Base-by-base conservation (phyloP, 768 basidiomycete genomes). In the Crucibulum laeve region DNA sequence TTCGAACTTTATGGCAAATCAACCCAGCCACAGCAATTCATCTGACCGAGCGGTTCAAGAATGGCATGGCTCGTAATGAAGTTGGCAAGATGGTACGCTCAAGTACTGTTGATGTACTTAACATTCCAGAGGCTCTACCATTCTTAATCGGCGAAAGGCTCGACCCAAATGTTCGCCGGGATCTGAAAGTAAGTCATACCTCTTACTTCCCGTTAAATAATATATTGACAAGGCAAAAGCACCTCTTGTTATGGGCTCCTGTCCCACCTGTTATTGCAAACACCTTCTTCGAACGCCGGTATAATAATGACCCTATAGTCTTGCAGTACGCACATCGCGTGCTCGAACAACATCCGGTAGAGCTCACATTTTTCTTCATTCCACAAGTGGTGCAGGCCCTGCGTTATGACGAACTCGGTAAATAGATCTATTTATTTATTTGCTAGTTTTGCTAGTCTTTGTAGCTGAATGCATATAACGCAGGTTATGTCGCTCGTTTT, bases 371-470 rank as follows among this genome's bases (percentile, higher is more conserved):
- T 76, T 99, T 98, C 71, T 99, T 95, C 58, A 93, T 99, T 24
- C 96, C 96, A 1, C 96, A 99, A 73, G 84, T 98, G 15, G 96
- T 98, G 1, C 96, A 99, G 58, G 93, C 93, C 3, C 73, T 99
- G 13, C 87, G 96, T 7, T 80, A 87, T 41, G 96, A 99, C 55
- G 80, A 84, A 10, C 72, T 91, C 4, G 93, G 94, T 92, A 57
- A 43, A 36, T 21, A 25, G 11, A 13, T 35, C 11, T 35, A 11
- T 44, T 18, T 37, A 30, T 39, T 4, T 23, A 4, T 41, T 42
- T n/a, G n/a, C n/a, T n/a, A n/a, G n/a, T n/a, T n/a, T n/a, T n/a
- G n/a, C n/a, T n/a, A n/a, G n/a, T n/a, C n/a, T n/a, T n/a, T n/a
- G n/a, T n/a, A n/a, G n/a, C n/a, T n/a, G n/a, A 4, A 42, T 10